A percentile compares a stretch with the other conserved stretches of the same genome.
phyloP scores from a whole-genome alignment of 1,284 basidiomycete species.

The Flammula alnicola region DNA sequence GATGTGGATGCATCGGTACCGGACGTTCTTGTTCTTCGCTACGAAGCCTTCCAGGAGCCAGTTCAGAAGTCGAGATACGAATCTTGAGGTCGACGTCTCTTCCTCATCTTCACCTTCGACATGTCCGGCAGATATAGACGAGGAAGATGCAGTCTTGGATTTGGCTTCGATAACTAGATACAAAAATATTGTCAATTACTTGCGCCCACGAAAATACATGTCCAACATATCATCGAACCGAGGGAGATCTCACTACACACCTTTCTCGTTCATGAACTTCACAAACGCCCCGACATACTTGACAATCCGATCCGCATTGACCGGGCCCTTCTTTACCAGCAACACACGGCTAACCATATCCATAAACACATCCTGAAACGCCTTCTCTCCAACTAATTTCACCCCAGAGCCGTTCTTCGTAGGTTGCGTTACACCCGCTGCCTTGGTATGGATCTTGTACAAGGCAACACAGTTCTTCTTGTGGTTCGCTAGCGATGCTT shows the following conservation, averaged over 20 bases:
- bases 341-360: slow-evolving; percentile 76
- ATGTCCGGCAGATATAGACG: slow-evolving; percentile 31
- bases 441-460: slow-evolving; percentile 80
- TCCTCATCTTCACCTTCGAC: slow-evolving; percentile 56
- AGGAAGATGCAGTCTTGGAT: slow-evolving; percentile 29
- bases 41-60: slow-evolving; percentile 85
- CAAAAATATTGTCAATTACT: slow-evolving; percentile 13
- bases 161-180: slow-evolving; percentile 33
- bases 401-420: slow-evolving; percentile 51
- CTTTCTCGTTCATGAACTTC: slow-evolving; percentile 78
- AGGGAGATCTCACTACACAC: slow-evolving; percentile 44
- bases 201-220: slow-evolving; percentile 2
- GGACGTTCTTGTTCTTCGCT: slow-evolving; percentile 89
- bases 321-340: slow-evolving; percentile 84
- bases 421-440: slow-evolving; percentile 61
- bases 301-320: slow-evolving; percentile 76
- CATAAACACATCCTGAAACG: slow-evolving; percentile 78
- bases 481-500: slow-evolving; percentile 81
- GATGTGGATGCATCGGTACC: slow-evolving; percentile 81
- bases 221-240: slow-evolving; percentile 1
- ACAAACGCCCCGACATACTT: slow-evolving; percentile 89
- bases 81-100: slow-evolving; percentile 76
- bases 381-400: slow-evolving; percentile 78
- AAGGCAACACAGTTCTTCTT: slow-evolving; percentile 88
- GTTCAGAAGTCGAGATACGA: slow-evolving; percentile 73